Conservation (phyloP, 441 rosid species). For the Populus hybrid region DNA sequence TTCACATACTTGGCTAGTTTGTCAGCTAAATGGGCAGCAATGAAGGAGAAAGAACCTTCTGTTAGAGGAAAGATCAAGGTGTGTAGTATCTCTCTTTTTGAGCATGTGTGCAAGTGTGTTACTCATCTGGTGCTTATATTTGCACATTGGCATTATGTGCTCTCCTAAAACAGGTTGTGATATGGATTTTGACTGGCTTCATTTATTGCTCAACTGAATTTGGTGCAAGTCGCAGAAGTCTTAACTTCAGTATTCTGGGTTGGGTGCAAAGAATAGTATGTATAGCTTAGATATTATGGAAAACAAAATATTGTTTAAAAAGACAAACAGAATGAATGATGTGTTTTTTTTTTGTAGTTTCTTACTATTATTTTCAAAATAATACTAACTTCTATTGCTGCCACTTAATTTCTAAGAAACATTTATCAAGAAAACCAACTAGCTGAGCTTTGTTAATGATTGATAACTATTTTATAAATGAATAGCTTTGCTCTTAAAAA, state of each 20-base stretch:
- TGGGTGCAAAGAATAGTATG: not conserved
- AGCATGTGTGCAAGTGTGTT: not conserved
- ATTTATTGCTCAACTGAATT: not conserved
- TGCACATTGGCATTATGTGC: constrained; percentile 2
- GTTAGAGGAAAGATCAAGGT: constrained; percentile 85
- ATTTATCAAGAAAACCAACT: no score
- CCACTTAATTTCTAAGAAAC: no score
- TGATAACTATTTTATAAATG: no score
- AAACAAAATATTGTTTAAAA: no score
- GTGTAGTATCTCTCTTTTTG: constrained; percentile 6
- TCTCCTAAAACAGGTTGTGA: not conserved
- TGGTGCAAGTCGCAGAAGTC: not conserved
- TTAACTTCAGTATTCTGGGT: not conserved
- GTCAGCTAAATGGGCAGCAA: constrained; percentile 75
- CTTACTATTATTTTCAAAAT: no score
- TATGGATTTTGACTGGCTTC: not conserved
- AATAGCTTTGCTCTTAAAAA: no score
- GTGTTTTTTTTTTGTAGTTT: no score
- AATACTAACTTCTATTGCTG: no score
- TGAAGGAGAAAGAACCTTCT: constrained; percentile 45
- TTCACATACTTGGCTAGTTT: constrained; percentile 88
- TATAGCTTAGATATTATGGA: not conserved
- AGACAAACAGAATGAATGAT: no score
- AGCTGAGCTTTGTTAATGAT: no score
- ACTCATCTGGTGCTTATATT: constrained; percentile 9